Percentiles rank a stretch among this genome's conserved stretches.
phyloP scores from a whole-genome alignment of 331 rosid species.

The Ulmus americana region DNA sequence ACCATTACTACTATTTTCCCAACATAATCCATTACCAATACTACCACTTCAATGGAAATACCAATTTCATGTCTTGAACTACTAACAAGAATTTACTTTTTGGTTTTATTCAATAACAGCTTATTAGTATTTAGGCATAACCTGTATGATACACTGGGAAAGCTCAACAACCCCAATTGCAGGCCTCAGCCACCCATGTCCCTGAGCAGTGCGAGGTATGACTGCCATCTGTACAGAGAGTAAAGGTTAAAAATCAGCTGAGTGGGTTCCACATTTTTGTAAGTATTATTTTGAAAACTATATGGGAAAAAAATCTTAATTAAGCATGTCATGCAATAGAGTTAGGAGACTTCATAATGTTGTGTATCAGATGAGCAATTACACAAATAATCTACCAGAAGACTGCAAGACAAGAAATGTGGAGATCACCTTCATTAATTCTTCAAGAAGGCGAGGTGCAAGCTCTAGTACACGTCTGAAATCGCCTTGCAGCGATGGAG shows the following conservation, averaged over 20 bases:
- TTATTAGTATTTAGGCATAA: conserved; percentile 16
- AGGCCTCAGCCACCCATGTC: conserved; percentile 99
- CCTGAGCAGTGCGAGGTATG: conserved; percentile 86
- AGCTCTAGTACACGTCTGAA: conserved; percentile 78
- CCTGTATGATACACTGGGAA: conserved; percentile 95
- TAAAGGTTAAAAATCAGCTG: conserved; percentile 15
- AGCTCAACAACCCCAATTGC: conserved; percentile 91
- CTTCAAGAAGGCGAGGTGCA: conserved; percentile 97
- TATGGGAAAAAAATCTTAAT: neutral
- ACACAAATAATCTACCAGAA: neutral
- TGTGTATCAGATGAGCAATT: conserved; percentile 11
- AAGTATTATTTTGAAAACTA: neutral
- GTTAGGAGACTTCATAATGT: neutral
- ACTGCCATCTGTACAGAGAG: conserved; percentile 77
- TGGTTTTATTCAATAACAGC: neutral
- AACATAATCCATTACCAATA: too few species aligned
- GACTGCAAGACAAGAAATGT: conserved; percentile 24
- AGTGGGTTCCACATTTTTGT: neutral
- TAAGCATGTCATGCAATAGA: neutral
- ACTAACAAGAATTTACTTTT: neutral
- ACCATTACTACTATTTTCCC: too few species aligned
- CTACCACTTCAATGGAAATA: too few species aligned
- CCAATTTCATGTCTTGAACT: neutral
- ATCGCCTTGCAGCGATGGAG: conserved; percentile 76
- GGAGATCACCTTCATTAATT: conserved; percentile 79